Conservation (phyloP, 2,329 filamentous ascomycete genomes). For the Lasiodiplodia theobromae region DNA sequence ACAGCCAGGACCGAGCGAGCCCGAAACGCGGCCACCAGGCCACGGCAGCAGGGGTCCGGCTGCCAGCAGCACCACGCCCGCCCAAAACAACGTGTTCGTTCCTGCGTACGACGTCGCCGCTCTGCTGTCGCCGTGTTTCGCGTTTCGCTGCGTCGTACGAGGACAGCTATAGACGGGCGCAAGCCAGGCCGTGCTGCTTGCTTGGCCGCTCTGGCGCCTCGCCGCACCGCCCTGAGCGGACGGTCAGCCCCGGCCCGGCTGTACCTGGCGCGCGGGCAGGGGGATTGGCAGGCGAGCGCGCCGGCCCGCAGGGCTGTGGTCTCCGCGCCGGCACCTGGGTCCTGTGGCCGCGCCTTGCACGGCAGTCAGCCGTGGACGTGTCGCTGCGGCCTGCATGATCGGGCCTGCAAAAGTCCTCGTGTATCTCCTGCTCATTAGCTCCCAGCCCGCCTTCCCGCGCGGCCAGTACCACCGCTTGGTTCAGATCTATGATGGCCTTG, state of each 20-base stretch:
- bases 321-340: constrained; percentile 1
- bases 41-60: constrained; percentile 7
- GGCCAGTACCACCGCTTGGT: constrained; percentile 21
- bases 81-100: constrained; percentile 27
- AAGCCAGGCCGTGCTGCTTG: not conserved
- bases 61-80: constrained; percentile 5
- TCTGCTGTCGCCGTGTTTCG: constrained; percentile 24
- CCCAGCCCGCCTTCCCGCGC: constrained; percentile 24
- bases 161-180: constrained; percentile 9
- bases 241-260: not conserved
- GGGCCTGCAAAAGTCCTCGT: constrained; percentile 29
- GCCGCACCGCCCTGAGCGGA: not conserved
- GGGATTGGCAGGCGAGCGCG: not conserved
- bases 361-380: constrained; percentile 22
- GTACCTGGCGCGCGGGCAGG: not conserved
- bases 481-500: constrained; percentile 27
- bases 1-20: constrained; percentile 5
- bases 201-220: not conserved
- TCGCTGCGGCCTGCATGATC: constrained; percentile 25
- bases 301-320: constrained; percentile 17
- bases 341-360: constrained; percentile 14
- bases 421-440: constrained; percentile 29
- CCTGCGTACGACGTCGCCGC: constrained; percentile 25
- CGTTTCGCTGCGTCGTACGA: constrained; percentile 20
- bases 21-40: constrained; percentile 6